Conservation (phyloP, 225 moss, liverwort and hornwort genomes). For the Ulota crispa region DNA sequence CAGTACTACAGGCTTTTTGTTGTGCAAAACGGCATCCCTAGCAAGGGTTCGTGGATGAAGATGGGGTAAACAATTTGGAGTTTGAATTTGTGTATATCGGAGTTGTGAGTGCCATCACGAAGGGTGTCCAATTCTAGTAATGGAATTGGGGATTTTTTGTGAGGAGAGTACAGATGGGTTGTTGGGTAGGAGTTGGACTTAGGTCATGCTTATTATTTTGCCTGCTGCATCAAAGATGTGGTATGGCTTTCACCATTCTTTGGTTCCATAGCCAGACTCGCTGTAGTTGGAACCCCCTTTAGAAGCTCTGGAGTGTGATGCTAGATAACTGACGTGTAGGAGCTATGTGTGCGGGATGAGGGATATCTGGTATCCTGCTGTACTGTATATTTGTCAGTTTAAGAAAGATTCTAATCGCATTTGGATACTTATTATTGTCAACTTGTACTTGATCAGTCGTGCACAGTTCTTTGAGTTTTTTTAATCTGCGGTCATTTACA, state of each 20-base stretch:
- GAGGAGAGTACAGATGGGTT: neutral
- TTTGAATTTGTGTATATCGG: neutral
- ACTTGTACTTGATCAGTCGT: neutral
- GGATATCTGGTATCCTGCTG: neutral
- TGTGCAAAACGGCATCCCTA: slow-evolving; percentile 38
- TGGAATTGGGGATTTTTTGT: neutral
- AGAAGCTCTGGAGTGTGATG: neutral
- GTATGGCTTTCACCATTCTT: neutral
- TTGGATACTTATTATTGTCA: neutral
- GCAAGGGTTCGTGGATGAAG: slow-evolving; percentile 26
- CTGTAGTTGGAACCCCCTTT: neutral
- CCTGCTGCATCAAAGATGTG: slow-evolving; percentile 17
- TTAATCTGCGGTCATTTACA: neutral
- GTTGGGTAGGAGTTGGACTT: neutral
- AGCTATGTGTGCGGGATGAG: neutral
- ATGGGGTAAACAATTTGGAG: neutral
- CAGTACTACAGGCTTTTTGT: slow-evolving; percentile 44
- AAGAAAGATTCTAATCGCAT: neutral
- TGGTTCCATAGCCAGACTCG: neutral
- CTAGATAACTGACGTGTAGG: neutral
- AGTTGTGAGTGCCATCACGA: neutral
- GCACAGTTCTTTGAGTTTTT: neutral
- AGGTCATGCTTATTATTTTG: slow-evolving; percentile 12
- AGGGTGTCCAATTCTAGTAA: neutral
- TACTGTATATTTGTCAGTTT: slow-evolving; percentile 8